Conservation (phyloP, 1,139 yeast species). For the Saccharomyces hybrid region DNA sequence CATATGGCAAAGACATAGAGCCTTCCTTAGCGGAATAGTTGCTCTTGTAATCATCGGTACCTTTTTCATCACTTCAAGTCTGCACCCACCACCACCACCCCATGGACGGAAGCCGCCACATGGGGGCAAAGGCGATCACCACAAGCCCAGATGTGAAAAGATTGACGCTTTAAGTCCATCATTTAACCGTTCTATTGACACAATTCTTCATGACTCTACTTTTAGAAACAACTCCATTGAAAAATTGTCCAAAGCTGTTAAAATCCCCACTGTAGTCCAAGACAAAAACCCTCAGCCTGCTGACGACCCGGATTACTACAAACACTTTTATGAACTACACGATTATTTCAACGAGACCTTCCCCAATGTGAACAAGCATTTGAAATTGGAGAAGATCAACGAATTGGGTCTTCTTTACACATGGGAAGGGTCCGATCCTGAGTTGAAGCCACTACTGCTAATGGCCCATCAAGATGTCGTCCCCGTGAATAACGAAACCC, state of each 20-base stretch:
- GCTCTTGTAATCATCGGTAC: not conserved
- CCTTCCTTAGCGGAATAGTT: not conserved
- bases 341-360: slow-evolving; percentile 47
- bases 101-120: not conserved
- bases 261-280: slow-evolving; percentile 31
- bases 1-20: not conserved
- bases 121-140: not conserved
- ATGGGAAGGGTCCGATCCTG: slow-evolving; percentile 51
- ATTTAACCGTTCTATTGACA: slow-evolving; percentile 22
- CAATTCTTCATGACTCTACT: slow-evolving; percentile 33
- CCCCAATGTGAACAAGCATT: slow-evolving; percentile 48
- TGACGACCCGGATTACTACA: slow-evolving; percentile 29
- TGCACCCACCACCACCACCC: not conserved
- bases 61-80: not conserved
- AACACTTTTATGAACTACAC: slow-evolving; percentile 39
- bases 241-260: no score
- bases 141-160: slow-evolving; percentile 6
- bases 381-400: slow-evolving; percentile 52
- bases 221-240: slow-evolving; percentile 38
- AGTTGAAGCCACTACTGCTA: slow-evolving; percentile 56
- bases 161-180: slow-evolving; percentile 13
- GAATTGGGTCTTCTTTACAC: slow-evolving; percentile 58
- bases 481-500: slow-evolving; percentile 59
- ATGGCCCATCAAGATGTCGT: slow-evolving; percentile 82
- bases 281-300: slow-evolving; percentile 45